Conservation (phyloP, 306 rosid genomes). For the Pyrus pyrifolia region DNA sequence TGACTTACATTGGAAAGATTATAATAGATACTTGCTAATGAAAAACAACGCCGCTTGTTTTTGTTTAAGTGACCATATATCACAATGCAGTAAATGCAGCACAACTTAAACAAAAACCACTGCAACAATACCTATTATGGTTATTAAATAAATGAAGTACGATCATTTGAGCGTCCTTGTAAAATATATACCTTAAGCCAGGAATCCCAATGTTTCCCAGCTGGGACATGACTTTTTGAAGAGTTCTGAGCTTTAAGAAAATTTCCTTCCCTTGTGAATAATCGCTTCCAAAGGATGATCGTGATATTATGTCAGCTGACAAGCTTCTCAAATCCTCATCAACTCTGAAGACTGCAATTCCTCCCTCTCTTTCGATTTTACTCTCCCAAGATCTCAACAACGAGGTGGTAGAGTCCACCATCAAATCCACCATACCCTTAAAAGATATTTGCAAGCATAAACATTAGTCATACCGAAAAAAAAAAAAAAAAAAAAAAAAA, state of each 20-base stretch:
- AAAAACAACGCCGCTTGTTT: too few relatives aligned
- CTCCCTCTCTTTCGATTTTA: conserved; percentile 36
- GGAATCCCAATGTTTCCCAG: conserved; percentile 38
- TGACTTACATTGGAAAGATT: neutral
- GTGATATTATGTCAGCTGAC: conserved; percentile 54
- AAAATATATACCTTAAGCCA: conserved; percentile 32
- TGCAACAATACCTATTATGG: neutral
- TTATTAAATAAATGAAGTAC: neutral
- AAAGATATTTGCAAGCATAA: neutral
- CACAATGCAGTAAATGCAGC: neutral
- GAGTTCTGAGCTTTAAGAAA: conserved; percentile 52
- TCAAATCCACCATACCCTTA: conserved; percentile 13
- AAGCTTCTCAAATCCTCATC: conserved; percentile 50
- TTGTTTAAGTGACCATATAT: neutral
- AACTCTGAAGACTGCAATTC: conserved; percentile 30
- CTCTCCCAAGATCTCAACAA: conserved; percentile 49
- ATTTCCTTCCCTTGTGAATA: conserved; percentile 52
- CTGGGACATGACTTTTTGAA: conserved; percentile 43
- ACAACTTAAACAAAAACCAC: neutral
- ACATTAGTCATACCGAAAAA: neutral
- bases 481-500: neutral
- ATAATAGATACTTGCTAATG: too few relatives aligned
- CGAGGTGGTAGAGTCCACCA: conserved; percentile 47
- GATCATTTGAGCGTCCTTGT: neutral
- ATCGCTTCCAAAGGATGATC: conserved; percentile 68